A percentile compares a stretch with the other conserved stretches of the same genome.
These are phyloP conservation scores for Leccinum subgranulosum DNA, from an alignment of 768 basidiomycete species.

Conservation along the genomic window DNA sequence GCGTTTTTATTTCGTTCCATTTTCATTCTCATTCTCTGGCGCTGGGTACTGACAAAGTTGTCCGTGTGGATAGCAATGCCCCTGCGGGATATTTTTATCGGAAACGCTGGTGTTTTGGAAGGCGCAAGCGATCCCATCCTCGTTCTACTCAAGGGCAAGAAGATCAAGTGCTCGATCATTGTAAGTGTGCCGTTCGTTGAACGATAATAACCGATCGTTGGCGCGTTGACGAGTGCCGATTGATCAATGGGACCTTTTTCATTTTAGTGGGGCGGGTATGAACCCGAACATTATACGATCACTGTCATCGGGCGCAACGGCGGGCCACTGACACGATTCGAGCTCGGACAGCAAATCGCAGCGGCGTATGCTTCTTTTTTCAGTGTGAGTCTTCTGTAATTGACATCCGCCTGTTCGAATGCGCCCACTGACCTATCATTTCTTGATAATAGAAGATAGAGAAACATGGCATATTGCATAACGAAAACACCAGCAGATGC, in stretches of 20 bases:
- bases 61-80: background rate
- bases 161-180: background rate
- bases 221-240: background rate
- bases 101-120: background rate
- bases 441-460: conserved; percentile 5
- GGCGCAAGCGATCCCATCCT: background rate
- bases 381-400: background rate
- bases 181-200: background rate
- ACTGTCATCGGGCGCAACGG: background rate
- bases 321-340: background rate
- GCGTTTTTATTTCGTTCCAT: background rate
- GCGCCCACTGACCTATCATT: background rate
- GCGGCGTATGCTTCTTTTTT: background rate
- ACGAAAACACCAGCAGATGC: background rate
- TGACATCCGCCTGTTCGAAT: background rate
- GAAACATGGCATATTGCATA: background rate
- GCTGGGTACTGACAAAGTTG: background rate
- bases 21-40: background rate
- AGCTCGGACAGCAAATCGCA: background rate
- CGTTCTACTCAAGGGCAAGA: no score
- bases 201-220: no score
- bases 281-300: background rate
- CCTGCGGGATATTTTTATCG: background rate
- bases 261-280: conserved; percentile 12
- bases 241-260: background rate